phyloP scores from a whole-genome alignment of 163 green algal species.

The Chloroidium sp. region DNA sequence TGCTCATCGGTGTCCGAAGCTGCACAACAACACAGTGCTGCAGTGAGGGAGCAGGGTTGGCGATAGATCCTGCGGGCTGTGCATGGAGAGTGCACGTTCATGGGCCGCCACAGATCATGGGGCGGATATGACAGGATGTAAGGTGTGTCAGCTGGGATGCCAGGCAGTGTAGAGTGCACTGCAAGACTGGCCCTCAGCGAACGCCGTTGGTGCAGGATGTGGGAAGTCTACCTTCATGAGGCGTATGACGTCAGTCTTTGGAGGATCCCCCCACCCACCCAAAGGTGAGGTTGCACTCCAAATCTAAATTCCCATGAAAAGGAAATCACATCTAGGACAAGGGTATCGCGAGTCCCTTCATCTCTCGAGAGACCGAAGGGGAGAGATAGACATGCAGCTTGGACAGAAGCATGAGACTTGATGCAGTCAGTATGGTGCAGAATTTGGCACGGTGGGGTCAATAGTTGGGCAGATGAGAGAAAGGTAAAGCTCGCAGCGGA shows the following conservation, averaged over 20 bases:
- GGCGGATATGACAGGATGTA: neutral
- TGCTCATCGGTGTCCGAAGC: no score
- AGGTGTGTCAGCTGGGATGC: neutral
- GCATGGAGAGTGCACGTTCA: neutral
- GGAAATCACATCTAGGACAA: neutral
- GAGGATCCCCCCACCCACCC: conserved; percentile 79
- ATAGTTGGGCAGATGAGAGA: no score
- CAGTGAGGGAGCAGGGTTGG: no score
- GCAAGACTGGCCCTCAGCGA: no score
- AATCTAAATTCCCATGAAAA: neutral
- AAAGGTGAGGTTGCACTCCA: conserved; percentile 35
- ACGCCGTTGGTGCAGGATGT: conserved; percentile 57
- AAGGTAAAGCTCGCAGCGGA: no score
- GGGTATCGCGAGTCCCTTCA: neutral
- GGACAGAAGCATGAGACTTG: no score
- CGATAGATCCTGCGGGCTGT: no score
- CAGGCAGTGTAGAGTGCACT: neutral
- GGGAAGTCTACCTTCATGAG: conserved; percentile 99
- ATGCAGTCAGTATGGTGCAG: no score
- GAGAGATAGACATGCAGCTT: no score
- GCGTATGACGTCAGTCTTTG: conserved; percentile 95
- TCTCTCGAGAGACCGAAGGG: no score
- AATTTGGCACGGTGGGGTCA: no score
- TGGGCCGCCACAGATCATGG: neutral
- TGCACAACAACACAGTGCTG: no score